Evolutionary conservation across 805 yeast species (phyloP), one percentile per base, ranked within the genome.

Genomic region (Hanseniaspora hatyaiensis): DNA sequence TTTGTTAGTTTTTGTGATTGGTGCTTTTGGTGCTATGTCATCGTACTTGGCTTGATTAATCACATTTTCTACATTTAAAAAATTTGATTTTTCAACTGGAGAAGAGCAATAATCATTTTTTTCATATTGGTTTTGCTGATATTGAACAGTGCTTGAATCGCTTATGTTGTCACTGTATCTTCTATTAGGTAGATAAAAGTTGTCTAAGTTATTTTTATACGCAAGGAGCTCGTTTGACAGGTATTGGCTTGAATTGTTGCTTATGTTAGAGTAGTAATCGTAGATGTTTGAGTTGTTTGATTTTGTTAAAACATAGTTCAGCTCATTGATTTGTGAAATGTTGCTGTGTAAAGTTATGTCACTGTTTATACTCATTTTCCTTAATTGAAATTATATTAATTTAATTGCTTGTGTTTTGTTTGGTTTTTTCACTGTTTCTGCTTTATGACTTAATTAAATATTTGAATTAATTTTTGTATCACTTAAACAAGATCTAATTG

Each of bases 1-100:
- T 28, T 83, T 78, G 61, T 80, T 74, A 48, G 72, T 53, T 37
- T 56, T 59, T 37, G 50, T 28, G 3, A 23, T 32, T 39, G 32
- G 30, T 11, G 19, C 2, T 8, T 8, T 28, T 26, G 18, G 19
- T 26, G 11, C 29, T 26, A 8, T n/a, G n/a, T n/a, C n/a, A n/a
- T n/a, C n/a, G n/a, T n/a, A n/a, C n/a, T n/a, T n/a, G n/a, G n/a
- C n/a, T n/a, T n/a, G n/a, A n/a, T n/a, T n/a, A n/a, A n/a, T n/a
- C n/a, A n/a, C n/a, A n/a, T 13, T 36, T 15, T n/a, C 16, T 16
- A 36, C 18, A 23, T n/a, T n/a, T n/a, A 12, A 13, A 36, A 13
- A 29, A 3, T 9, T 36, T 4, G 39, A 5, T 13, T 22, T 36
- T 22, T 36, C 39, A n/a, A 12, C 19, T 4, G n/a, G n/a, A n/a